Base-by-base conservation (phyloP, 2,329 filamentous ascomycete species). In the Arthrinium phaeospermum region DNA sequence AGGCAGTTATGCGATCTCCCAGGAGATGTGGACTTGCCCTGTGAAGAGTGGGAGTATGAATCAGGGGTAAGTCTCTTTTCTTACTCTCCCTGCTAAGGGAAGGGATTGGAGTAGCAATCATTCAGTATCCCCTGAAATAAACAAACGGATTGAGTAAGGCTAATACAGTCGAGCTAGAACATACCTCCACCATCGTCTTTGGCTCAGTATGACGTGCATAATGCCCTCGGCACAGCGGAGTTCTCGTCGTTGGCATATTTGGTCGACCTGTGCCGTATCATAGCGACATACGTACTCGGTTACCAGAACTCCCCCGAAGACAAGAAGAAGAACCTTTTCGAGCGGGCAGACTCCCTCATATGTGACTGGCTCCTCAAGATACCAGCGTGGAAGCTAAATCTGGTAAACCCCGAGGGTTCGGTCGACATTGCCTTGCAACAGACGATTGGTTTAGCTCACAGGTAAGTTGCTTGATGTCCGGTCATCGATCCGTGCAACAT, bases 21-120 rank as follows among this genome's bases (percentile, higher is more conserved):
- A 19, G 76, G 78, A 30, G 79, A 82, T 27, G 79, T 81, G 22
- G 81, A 83, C 53, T 73, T 84, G 24, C 83, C 83, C 0, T 84
- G 81, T 68, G 83, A 84, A 75, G 82, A 84, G 74, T 81, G 78
- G 77, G 80, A 84, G 73, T 85, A 83, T 72, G 80, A 83, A 49
- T 76, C 80, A 72, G 82, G 82, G 72, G 83, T 84, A 77, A 76
- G 81, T 76, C 64, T 49, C 12, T 37, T 37, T 22, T n/a, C 51
- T 30, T 4, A 19, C 14, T 27, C 7, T 19, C 8, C 22, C 3
- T 30, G 5, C 27, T 16, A 1, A n/a, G 27, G 53, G 27, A 19
- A 19, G 30, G 34, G 30, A 5, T 19, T 12, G 53, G 13, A 61
- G 53, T 8, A 61, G 27, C 53, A 61, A 12, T 7, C 27, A 4